Evolutionary conservation across 1,284 basidiomycete species (phyloP).

Genomic region (Pseudozyma hubeiensis): DNA sequence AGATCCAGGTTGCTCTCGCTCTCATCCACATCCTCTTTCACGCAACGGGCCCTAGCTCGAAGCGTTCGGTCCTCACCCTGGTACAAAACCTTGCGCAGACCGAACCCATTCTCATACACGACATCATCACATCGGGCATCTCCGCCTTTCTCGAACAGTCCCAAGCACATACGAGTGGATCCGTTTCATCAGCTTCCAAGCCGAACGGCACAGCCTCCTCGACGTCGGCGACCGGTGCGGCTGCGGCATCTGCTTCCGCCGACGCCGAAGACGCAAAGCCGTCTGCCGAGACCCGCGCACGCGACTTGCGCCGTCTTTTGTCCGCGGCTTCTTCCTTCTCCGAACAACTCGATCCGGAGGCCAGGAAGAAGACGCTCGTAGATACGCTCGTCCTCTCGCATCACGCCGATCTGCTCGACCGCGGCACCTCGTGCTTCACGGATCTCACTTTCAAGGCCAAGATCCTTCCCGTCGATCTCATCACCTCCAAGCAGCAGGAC

Average conservation of each 20-base stretch:
- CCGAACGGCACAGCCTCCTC: constrained; percentile 20
- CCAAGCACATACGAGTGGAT: neutral
- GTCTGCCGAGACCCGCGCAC: constrained; percentile 39
- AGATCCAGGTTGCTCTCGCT: constrained; percentile 40
- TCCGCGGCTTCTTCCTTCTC: constrained; percentile 49
- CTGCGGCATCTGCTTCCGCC: constrained; percentile 18
- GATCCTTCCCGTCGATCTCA: constrained; percentile 55
- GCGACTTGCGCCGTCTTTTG: constrained; percentile 49
- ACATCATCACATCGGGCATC: constrained; percentile 44
- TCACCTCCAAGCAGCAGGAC: constrained; percentile 48
- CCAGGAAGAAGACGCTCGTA: constrained; percentile 49
- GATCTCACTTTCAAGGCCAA: constrained; percentile 60
- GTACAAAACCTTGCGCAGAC: constrained; percentile 24
- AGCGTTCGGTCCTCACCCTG: constrained; percentile 26
- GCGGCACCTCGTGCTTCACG: constrained; percentile 57
- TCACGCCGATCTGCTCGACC: constrained; percentile 51
- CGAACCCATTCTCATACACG: constrained; percentile 42
- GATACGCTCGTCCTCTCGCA: constrained; percentile 64
- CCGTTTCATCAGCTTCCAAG: constrained; percentile 25
- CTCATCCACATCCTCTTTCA: constrained; percentile 51
- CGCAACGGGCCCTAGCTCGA: constrained; percentile 32
- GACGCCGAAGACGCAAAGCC: constrained; percentile 45
- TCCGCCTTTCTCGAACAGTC: constrained; percentile 38
- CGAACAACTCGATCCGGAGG: constrained; percentile 26
- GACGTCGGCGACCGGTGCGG: constrained; percentile 11